phyloP scores from a whole-genome alignment of 352 stramenopile genomes.

The Globisporangium rhizosaccharum region DNA sequence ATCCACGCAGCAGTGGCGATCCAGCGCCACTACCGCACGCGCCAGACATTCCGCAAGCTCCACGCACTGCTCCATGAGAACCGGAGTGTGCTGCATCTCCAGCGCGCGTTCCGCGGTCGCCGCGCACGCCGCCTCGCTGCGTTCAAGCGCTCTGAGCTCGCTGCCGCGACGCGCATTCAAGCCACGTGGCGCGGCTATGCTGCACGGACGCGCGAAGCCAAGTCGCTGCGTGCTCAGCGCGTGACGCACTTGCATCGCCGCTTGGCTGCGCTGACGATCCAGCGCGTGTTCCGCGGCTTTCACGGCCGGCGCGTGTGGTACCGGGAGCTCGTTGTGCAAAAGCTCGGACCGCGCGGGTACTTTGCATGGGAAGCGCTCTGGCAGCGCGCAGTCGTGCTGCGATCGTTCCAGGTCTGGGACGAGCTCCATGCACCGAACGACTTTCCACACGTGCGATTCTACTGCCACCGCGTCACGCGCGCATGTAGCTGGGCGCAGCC shows the following conservation, averaged over 20 bases:
- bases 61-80: slow-evolving; percentile 52
- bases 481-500: slow-evolving; percentile 65
- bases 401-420: slow-evolving; percentile 69
- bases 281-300: slow-evolving; percentile 56
- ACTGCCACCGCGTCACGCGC: slow-evolving; percentile 65
- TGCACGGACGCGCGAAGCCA: slow-evolving; percentile 27
- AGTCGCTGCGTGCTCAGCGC: slow-evolving; percentile 9
- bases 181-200: slow-evolving; percentile 36
- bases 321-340: slow-evolving; percentile 37
- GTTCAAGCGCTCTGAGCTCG: slow-evolving; percentile 26
- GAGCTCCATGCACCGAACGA: slow-evolving; percentile 46
- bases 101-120: slow-evolving; percentile 59
- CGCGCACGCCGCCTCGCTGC: slow-evolving; percentile 36
- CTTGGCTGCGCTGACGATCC: slow-evolving; percentile 31
- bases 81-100: slow-evolving; percentile 44
- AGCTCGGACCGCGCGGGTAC: slow-evolving; percentile 43
- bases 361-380: slow-evolving; percentile 57
- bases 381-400: slow-evolving; percentile 19
- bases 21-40: slow-evolving; percentile 54
- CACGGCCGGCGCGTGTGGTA: slow-evolving; percentile 30
- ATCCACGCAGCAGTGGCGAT: slow-evolving; percentile 48
- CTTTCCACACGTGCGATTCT: slow-evolving; percentile 59
- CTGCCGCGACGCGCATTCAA: slow-evolving; percentile 44
- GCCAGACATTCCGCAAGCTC: slow-evolving; percentile 36
- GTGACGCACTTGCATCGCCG: slow-evolving; percentile 21